A percentile compares a stretch with the other conserved stretches of the same genome.
These are phyloP conservation scores for Zangia roseola DNA, from an alignment of 768 basidiomycete genomes.

Conservation along the genomic window DNA sequence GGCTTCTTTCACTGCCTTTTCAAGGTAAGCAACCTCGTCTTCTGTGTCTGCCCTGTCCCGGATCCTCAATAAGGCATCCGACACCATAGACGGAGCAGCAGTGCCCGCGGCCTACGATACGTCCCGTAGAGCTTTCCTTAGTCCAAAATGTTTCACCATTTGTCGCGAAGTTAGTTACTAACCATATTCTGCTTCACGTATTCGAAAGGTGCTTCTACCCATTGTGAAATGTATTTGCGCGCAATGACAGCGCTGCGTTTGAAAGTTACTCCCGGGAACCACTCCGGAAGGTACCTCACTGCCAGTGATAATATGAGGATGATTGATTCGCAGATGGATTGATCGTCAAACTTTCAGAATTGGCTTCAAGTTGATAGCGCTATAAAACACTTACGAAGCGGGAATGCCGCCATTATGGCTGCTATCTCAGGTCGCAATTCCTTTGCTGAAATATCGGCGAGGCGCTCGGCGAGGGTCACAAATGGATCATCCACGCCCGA, in stretches of 20 bases:
- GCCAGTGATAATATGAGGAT: not conserved
- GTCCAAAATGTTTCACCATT: not conserved
- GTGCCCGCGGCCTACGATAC: constrained; percentile 17
- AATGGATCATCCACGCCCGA: constrained; percentile 20
- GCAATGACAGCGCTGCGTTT: constrained; percentile 13
- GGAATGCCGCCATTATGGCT: constrained; percentile 16
- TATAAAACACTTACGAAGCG: constrained; percentile 12
- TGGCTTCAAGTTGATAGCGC: not conserved
- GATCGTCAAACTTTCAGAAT: not conserved
- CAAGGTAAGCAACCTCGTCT: constrained; percentile 11
- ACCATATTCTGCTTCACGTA: constrained; percentile 23
- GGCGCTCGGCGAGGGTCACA: constrained; percentile 13
- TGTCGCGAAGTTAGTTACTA: not conserved
- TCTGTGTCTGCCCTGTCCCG: constrained; percentile 2
- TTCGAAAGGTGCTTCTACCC: constrained; percentile 24
- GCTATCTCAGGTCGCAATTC: constrained; percentile 19
- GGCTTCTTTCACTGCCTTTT: constrained; percentile 23
- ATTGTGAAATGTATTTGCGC: constrained; percentile 1
- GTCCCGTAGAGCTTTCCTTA: too few relatives aligned
- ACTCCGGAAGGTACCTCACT: constrained; percentile 20
- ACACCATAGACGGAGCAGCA: constrained; percentile 26
- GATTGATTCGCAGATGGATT: not conserved
- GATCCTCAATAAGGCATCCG: constrained; percentile 17
- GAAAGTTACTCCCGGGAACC: constrained; percentile 23
- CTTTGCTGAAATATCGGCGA: constrained; percentile 2